A percentile compares a stretch with the other conserved stretches of the same genome.
phyloP scores from a whole-genome alignment of 164 flowering plant species.

The Vitis labrusca region DNA sequence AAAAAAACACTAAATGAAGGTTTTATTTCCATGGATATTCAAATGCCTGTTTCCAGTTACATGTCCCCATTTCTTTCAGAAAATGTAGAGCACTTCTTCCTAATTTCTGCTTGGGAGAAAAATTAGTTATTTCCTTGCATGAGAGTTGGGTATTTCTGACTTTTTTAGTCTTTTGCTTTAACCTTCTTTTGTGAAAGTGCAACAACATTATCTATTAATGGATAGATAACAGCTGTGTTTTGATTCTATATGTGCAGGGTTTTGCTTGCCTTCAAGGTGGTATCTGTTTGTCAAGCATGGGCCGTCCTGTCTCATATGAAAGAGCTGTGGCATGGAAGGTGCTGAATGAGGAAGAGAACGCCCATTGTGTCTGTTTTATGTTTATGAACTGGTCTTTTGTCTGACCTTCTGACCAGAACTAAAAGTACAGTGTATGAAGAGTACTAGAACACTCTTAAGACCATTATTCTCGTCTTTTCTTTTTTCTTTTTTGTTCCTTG shows the following conservation, averaged over 20 bases:
- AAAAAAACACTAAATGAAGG: no score
- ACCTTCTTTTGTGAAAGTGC: no score
- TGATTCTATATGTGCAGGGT: constrained; percentile 46
- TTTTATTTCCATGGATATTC: no score
- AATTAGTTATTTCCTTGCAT: no score
- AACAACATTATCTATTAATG: background rate
- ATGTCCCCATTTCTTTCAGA: no score
- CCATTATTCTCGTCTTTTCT: no score
- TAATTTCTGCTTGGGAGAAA: no score
- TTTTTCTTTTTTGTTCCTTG: constrained; percentile 2
- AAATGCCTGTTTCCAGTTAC: no score
- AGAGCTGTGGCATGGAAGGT: constrained; percentile 98
- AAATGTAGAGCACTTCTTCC: no score
- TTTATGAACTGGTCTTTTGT: constrained; percentile 97
- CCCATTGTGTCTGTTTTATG: constrained; percentile 94
- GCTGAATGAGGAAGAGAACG: constrained; percentile 73
- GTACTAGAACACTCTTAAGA: background rate
- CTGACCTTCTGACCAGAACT: constrained; percentile 21
- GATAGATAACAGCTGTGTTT: background rate
- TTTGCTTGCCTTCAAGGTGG: constrained; percentile 88
- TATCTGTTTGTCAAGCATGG: constrained; percentile 95
- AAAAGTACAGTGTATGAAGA: background rate
- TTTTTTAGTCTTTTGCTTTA: no score
- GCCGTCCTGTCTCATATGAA: constrained; percentile 90
- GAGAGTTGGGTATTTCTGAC: no score